Evolutionary conservation across 306 rosid genomes (phyloP).

Genomic region (Ammopiptanthus mongolicus): DNA sequence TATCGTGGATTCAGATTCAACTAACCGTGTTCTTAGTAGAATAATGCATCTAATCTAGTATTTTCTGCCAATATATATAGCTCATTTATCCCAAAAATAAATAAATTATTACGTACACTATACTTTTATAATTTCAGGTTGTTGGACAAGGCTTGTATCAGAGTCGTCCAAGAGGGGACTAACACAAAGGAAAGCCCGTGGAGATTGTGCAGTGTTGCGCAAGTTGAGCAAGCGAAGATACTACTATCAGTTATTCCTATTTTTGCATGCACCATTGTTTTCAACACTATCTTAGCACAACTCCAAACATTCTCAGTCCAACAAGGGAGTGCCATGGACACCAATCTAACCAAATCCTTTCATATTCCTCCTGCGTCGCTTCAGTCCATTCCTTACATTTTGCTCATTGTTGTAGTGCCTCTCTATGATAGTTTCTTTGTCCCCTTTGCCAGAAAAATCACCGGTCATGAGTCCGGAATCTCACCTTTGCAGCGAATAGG

Average conservation of each 20-base stretch:
- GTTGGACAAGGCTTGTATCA: conserved; percentile 86
- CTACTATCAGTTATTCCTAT: conserved; percentile 77
- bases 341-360: conserved; percentile 58
- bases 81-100: background rate
- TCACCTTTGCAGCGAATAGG: conserved; percentile 79
- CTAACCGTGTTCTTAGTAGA: no score
- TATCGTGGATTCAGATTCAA: no score
- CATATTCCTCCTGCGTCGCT: conserved; percentile 89
- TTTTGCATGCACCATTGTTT: conserved; percentile 89
- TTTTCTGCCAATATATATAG: background rate
- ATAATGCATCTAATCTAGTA: no score
- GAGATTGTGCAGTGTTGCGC: conserved; percentile 66
- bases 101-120: no score
- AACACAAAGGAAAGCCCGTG: conserved; percentile 64
- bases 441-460: conserved; percentile 70
- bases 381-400: conserved; percentile 82
- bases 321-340: conserved; percentile 86
- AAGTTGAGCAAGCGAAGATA: conserved; percentile 80
- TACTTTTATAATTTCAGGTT: no score
- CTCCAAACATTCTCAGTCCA: conserved; percentile 98
- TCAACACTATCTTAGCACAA: conserved; percentile 95
- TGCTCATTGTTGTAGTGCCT: conserved; percentile 78
- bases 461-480: conserved; percentile 81
- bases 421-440: conserved; percentile 76
- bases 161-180: conserved; percentile 33